Base-by-base conservation (phyloP, 2,329 filamentous ascomycete genomes). In the Neofusicoccum laricinum region DNA sequence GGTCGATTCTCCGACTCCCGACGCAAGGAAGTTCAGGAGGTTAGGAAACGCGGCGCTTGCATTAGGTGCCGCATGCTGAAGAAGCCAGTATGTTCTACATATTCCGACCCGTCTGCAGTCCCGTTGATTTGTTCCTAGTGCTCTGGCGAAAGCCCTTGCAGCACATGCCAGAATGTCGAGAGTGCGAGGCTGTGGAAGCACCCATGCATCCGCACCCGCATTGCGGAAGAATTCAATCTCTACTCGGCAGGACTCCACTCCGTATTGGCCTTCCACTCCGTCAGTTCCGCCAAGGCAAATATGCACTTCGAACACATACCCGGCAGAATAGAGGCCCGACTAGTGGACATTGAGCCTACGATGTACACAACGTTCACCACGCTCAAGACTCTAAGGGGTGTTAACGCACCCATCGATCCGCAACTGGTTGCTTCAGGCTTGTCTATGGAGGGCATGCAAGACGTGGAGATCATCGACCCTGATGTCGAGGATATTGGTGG, bases 31-130 rank as follows among this genome's bases (percentile, higher is more conserved):
- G 85, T 88, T 1, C 82, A 85, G 67, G 81, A 85, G 66, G 82
- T 87, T 38, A 80, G 86, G 25, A 87, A 87, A 71, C 79, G 81
- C 61, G 86, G 86, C 12, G 86, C 86, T 7, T 88, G 86, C 69
- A 82, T 88, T 66, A 82, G 86, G 38, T 88, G 86, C 71, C 83
- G 85, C 14, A 87, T 88, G 85, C 75, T 88, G 25, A 88, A 87
- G 75, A 88, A 88, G 69, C 83, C 85, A 41, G 69, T 70, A 63
- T 30, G 66, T 55, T 50, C 40, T 14, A 32, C 38, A 12, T n/a
- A 12, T 3, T 17, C n/a, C n/a, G 4, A 10, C 6, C 12, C 2
- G 12, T 21, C 8, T 32, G 3, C 19, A 15, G 4, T 30, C 25
- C 25, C 49, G 36, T 36, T 46, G 7, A 41, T n/a, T 11, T 17